Conservation (phyloP, 371 early-diverging fungal species). For the Saksenaea oblongispora region DNA sequence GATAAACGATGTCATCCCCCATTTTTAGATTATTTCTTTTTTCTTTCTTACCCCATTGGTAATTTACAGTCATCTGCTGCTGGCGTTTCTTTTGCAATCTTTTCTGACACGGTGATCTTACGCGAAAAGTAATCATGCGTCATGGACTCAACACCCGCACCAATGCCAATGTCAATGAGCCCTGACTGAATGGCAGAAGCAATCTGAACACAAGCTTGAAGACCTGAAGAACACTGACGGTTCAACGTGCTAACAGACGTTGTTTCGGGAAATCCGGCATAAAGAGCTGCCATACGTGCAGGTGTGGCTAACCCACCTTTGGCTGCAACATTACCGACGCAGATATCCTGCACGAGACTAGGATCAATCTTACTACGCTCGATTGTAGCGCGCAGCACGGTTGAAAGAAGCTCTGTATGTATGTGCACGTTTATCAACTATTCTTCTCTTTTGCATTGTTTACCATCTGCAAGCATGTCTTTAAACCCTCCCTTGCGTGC, state of each 20-base stretch:
- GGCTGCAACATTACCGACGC: constrained; percentile 92
- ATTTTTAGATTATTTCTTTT: background rate
- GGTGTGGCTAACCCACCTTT: constrained; percentile 93
- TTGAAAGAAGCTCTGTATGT: constrained; percentile 72
- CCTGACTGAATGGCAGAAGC: constrained; percentile 91
- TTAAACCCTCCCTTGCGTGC: constrained; percentile 92
- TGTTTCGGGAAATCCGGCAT: constrained; percentile 91
- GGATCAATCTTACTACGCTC: constrained; percentile 87
- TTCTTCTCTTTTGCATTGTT: background rate
- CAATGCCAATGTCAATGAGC: constrained; percentile 94
- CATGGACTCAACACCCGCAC: constrained; percentile 99
- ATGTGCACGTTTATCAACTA: background rate
- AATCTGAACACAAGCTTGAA: constrained; percentile 92
- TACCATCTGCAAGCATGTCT: constrained; percentile 74
- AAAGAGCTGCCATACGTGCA: constrained; percentile 94
- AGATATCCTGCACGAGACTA: constrained; percentile 87
- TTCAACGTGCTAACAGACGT: constrained; percentile 87
- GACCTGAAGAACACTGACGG: constrained; percentile 96
- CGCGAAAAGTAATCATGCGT: constrained; percentile 79
- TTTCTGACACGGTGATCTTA: constrained; percentile 52
- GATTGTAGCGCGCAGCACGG: constrained; percentile 79
- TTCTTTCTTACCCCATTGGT: constrained; percentile 76
- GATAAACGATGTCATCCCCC: background rate
- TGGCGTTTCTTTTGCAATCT: constrained; percentile 59
- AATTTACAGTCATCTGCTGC: constrained; percentile 82